Evolutionary conservation across 2,329 filamentous ascomycete species (phyloP).

Genomic region (Aspergillus tubingensis): DNA sequence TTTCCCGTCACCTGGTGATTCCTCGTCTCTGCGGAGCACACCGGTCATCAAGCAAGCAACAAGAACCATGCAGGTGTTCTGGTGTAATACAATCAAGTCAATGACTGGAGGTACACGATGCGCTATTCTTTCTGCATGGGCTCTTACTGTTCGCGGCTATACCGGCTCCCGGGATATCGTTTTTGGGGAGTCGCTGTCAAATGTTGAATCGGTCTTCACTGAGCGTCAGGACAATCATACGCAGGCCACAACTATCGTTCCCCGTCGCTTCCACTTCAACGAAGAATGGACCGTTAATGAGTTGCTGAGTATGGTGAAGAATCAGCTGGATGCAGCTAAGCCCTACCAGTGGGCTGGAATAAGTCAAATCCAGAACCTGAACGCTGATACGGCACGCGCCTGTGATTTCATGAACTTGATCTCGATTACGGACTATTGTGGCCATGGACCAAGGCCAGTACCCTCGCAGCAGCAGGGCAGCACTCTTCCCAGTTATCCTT

Average conservation of each 20-base stretch:
- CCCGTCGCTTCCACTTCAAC: constrained; percentile 40
- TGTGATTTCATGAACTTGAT: constrained; percentile 46
- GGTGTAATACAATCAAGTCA: constrained; percentile 18
- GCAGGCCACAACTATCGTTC: constrained; percentile 44
- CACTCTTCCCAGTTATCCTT: constrained; percentile 5
- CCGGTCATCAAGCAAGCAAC: constrained; percentile 12
- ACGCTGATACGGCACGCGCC: constrained; percentile 44
- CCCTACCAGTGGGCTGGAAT: constrained; percentile 57
- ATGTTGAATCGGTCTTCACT: constrained; percentile 41
- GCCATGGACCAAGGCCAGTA: constrained; percentile 4
- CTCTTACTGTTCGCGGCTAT: constrained; percentile 39
- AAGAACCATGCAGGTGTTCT: constrained; percentile 7
- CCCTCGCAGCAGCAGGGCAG: neutral
- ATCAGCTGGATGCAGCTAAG: constrained; percentile 58
- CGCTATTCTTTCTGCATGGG: constrained; percentile 46
- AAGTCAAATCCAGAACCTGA: constrained; percentile 54
- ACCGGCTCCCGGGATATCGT: constrained; percentile 43
- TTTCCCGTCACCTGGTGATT: constrained; percentile 15
- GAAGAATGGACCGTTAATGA: constrained; percentile 39
- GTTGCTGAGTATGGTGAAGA: constrained; percentile 56
- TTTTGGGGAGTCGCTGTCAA: constrained; percentile 47
- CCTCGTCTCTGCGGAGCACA: constrained; percentile 9
- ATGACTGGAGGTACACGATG: constrained; percentile 15
- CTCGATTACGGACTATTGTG: constrained; percentile 25
- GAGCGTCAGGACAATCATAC: constrained; percentile 30